phyloP scores from a whole-genome alignment of 1,284 basidiomycete species.

The Athelia sp. region DNA sequence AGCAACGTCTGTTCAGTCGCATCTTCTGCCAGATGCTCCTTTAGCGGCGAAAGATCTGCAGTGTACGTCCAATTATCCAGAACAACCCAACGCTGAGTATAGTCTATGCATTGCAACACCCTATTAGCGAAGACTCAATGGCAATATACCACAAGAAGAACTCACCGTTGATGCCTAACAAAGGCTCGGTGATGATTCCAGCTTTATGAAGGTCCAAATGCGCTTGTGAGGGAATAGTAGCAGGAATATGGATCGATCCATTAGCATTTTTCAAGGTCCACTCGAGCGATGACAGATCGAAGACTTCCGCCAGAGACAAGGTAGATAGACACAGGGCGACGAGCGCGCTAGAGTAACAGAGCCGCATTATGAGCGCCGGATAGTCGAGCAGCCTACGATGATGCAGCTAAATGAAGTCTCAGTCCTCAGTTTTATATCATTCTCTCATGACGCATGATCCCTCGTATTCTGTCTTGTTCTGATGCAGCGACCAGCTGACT shows the following conservation, averaged over 20 bases:
- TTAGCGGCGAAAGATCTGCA: slow-evolving; percentile 44
- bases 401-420: no score
- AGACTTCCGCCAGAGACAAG: slow-evolving; percentile 25
- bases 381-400: no score
- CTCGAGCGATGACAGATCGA: slow-evolving; percentile 38
- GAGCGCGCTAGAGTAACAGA: neutral
- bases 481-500: no score
- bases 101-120: slow-evolving; percentile 30
- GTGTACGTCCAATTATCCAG: slow-evolving; percentile 62
- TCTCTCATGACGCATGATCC: no score
- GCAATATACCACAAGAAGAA: no score
- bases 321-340: neutral
- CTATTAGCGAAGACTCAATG: no score
- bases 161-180: slow-evolving; percentile 51
- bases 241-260: slow-evolving; percentile 49
- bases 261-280: slow-evolving; percentile 54
- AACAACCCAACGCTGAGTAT: slow-evolving; percentile 52
- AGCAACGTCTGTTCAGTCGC: slow-evolving; percentile 33
- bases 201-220: slow-evolving; percentile 50
- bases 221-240: slow-evolving; percentile 45
- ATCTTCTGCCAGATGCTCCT: slow-evolving; percentile 15
- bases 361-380: neutral
- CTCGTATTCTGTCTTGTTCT: no score
- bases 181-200: slow-evolving; percentile 50
- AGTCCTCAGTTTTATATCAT: no score